Conservation (phyloP, 495 filamentous ascomycete genomes). For the Penicillium goetzii region DNA sequence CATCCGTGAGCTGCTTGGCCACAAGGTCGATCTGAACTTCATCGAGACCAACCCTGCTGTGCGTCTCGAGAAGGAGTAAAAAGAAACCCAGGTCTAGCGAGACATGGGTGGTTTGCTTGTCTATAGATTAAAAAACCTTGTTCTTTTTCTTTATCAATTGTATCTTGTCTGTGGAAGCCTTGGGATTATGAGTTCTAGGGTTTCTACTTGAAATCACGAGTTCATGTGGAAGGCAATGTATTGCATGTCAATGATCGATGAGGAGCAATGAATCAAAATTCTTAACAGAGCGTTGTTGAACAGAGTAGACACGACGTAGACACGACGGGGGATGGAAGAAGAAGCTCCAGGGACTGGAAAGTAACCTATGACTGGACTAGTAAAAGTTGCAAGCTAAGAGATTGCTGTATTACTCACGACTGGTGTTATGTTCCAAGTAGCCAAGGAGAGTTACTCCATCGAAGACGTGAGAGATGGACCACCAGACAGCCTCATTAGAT, state of each 20-base stretch:
- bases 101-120: conserved; percentile 20
- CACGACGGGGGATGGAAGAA: neutral
- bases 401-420: neutral
- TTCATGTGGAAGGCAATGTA: conserved; percentile 33
- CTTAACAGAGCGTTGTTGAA: neutral
- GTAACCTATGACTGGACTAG: too few species aligned
- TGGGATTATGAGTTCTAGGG: conserved; percentile 6
- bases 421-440: too few species aligned
- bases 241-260: conserved; percentile 35
- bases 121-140: conserved; percentile 28
- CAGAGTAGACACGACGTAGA: neutral
- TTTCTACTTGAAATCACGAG: conserved; percentile 28
- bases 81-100: conserved; percentile 3
- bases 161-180: conserved; percentile 27
- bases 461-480: neutral
- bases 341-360: neutral
- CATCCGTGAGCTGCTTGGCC: conserved; percentile 82
- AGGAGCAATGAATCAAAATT: conserved; percentile 34
- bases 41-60: conserved; percentile 83
- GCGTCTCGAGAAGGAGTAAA: conserved; percentile 73
- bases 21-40: conserved; percentile 82
- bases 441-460: neutral
- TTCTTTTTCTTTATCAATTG: conserved; percentile 13
- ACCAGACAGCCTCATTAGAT: neutral
- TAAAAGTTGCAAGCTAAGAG: too few species aligned